Percentiles rank a stretch among this genome's conserved stretches.
phyloP scores from a whole-genome alignment of 2,329 filamentous ascomycete genomes.

The Trichoderma breve region DNA sequence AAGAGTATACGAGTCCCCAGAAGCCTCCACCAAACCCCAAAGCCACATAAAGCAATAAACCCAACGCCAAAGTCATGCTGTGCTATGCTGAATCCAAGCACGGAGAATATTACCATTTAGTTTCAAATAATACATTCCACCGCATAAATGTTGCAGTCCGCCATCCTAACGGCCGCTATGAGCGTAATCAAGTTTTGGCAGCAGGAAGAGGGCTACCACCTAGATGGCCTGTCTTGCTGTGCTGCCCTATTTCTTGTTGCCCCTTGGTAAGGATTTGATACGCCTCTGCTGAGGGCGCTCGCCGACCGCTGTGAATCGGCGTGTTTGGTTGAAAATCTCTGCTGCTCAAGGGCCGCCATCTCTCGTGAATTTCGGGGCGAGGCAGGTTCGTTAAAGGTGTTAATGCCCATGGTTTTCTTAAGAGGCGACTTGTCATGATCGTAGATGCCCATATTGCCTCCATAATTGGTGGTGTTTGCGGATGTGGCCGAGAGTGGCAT shows the following conservation, averaged over 20 bases:
- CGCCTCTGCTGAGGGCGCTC: constrained; percentile 23
- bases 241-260: constrained; percentile 36
- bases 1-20: not conserved
- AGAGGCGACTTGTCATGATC: constrained; percentile 79
- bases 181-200: not conserved
- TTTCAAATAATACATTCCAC: constrained; percentile 7
- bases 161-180: not conserved
- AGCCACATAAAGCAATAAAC: not conserved
- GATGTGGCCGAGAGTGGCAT: constrained; percentile 23
- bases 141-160: not conserved
- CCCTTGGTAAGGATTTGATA: constrained; percentile 40
- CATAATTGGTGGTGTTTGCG: constrained; percentile 41
- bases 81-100: constrained; percentile 15
- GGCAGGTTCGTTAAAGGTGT: constrained; percentile 48
- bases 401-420: constrained; percentile 68
- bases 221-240: constrained; percentile 42
- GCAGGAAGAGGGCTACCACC: constrained; percentile 26
- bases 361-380: constrained; percentile 60
- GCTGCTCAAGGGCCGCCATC: constrained; percentile 57
- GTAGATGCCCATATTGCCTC: constrained; percentile 77
- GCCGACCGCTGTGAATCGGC: constrained; percentile 31
- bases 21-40: not conserved
- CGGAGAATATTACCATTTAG: not conserved
- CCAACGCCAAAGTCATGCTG: constrained; percentile 19
- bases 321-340: constrained; percentile 44